Evolutionary conservation across 2,329 filamentous ascomycete genomes (phyloP).

Genomic region (Ophiostoma montium): DNA sequence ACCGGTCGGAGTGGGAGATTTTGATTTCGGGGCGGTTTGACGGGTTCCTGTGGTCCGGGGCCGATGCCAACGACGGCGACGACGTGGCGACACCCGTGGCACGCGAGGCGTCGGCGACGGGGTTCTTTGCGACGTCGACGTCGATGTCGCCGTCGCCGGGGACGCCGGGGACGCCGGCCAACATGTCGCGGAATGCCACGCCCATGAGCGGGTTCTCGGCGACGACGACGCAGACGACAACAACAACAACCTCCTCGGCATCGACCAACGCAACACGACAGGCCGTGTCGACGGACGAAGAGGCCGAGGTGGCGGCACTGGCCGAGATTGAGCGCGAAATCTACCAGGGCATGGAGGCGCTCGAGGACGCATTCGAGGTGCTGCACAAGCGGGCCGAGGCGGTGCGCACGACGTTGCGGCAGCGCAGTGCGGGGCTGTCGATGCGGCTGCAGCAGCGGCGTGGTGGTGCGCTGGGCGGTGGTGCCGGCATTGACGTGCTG

Average conservation of each 20-base stretch:
- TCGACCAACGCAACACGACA: constrained; percentile 34
- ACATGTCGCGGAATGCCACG: constrained; percentile 40
- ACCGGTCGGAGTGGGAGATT: constrained; percentile 91
- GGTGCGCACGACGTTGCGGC: constrained; percentile 64
- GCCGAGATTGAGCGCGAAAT: constrained; percentile 90
- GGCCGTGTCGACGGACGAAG: constrained; percentile 78
- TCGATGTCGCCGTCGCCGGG: no score
- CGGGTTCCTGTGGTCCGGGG: constrained; percentile 87
- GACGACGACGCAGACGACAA: no score
- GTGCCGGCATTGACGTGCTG: constrained; percentile 38
- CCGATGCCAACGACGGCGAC: constrained; percentile 50
- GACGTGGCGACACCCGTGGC: constrained; percentile 21
- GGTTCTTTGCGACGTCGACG: constrained; percentile 35
- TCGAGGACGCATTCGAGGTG: constrained; percentile 87
- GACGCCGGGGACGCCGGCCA: no score
- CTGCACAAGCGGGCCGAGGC: constrained; percentile 75
- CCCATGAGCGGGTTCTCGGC: constrained; percentile 19
- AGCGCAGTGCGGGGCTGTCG: constrained; percentile 66
- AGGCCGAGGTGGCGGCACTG: constrained; percentile 78
- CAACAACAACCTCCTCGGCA: no score
- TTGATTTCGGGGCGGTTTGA: constrained; percentile 87
- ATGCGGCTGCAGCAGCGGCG: constrained; percentile 46
- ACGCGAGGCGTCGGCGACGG: constrained; percentile 23
- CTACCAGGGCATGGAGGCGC: constrained; percentile 81
- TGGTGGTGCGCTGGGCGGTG: constrained; percentile 17